Conservation (phyloP, 257 asterid species). For the Fraxinus excelsior region DNA sequence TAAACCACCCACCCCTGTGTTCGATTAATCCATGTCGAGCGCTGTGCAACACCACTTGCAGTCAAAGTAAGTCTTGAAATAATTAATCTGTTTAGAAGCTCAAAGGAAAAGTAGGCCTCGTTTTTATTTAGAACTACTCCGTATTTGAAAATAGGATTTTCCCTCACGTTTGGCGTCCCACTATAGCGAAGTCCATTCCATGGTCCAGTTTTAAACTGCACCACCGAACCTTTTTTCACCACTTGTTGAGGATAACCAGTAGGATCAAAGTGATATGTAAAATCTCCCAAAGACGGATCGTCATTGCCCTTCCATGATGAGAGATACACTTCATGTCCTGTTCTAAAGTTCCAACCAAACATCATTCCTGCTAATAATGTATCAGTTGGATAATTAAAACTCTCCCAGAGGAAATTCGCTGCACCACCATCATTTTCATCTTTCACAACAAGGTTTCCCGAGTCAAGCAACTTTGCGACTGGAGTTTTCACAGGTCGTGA, state of each 20-base stretch:
- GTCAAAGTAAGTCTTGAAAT: constrained; percentile 22
- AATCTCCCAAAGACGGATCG: constrained; percentile 47
- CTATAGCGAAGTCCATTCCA: constrained; percentile 58
- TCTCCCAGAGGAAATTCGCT: constrained; percentile 29
- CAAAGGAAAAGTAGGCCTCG: constrained; percentile 33
- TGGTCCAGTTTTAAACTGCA: constrained; percentile 33
- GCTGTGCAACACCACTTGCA: constrained; percentile 7
- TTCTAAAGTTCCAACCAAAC: constrained; percentile 36
- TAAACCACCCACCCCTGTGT: constrained; percentile 22
- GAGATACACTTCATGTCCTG: constrained; percentile 18
- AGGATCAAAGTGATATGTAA: constrained; percentile 21
- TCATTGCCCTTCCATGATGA: constrained; percentile 38
- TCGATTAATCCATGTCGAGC: constrained; percentile 20
- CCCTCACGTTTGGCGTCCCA: constrained; percentile 23
- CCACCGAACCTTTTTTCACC: background rate
- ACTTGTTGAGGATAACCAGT: constrained; percentile 37
- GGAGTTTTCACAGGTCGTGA: background rate
- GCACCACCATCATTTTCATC: constrained; percentile 14
- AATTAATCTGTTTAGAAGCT: constrained; percentile 22
- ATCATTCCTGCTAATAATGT: constrained; percentile 20
- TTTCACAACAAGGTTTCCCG: constrained; percentile 39
- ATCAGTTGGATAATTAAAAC: constrained; percentile 33
- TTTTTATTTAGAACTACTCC: constrained; percentile 11
- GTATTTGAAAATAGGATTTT: background rate
- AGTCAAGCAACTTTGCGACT: background rate